Conservation (phyloP, 306 rosid genomes). For the Nissolia schottii region DNA sequence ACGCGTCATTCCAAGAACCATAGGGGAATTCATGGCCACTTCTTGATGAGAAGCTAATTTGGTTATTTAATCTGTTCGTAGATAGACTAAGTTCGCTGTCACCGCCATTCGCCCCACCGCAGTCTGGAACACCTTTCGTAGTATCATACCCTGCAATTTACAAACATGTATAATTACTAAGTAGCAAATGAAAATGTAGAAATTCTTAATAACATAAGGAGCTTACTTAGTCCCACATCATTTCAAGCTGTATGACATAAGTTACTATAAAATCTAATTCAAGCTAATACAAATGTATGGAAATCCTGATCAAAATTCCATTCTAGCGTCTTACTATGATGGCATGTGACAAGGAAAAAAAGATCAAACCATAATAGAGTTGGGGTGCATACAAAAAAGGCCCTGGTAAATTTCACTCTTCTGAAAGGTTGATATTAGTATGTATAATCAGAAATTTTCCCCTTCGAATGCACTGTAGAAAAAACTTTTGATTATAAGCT, state of each 20-base stretch:
- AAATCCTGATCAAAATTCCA: not conserved
- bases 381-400: not conserved
- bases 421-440: not conserved
- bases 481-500: too few relatives aligned
- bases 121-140: conserved; percentile 42
- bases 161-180: conserved; percentile 11
- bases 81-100: conserved; percentile 46
- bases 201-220: not conserved
- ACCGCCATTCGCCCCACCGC: conserved; percentile 30
- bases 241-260: not conserved
- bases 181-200: not conserved
- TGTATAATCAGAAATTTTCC: not conserved
- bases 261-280: not conserved
- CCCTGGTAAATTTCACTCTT: not conserved
- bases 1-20: conserved; percentile 51
- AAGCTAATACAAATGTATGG: not conserved
- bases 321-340: not conserved
- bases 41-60: conserved; percentile 49
- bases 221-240: not conserved
- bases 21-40: conserved; percentile 47
- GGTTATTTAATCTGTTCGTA: conserved; percentile 50
- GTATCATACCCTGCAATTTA: conserved; percentile 45
- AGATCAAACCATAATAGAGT: not conserved
- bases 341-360: not conserved
- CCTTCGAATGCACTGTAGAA: too few relatives aligned